Conservation (phyloP, 768 basidiomycete species). For the Lactifluus subvellereus region DNA sequence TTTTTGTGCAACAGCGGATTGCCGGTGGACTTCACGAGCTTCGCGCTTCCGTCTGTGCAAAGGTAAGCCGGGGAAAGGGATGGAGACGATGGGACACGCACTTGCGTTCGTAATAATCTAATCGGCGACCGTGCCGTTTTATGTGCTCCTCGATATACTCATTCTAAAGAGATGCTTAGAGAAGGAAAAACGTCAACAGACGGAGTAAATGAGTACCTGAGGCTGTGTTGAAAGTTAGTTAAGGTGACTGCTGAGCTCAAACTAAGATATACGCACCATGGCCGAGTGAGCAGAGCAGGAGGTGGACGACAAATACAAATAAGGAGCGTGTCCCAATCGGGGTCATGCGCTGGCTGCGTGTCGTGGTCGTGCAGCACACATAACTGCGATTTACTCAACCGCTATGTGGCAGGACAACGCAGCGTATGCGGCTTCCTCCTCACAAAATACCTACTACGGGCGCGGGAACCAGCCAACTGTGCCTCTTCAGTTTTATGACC, state of each 20-base stretch:
- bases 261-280: slow-evolving; percentile 13
- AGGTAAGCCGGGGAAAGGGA: slow-evolving; percentile 11
- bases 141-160: slow-evolving; percentile 99
- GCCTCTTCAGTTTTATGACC: slow-evolving; percentile 74
- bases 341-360: too few relatives aligned
- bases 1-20: slow-evolving; percentile 85
- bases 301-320: neutral
- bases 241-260: neutral
- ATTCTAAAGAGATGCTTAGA: slow-evolving; percentile 54
- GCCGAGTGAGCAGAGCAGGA: neutral
- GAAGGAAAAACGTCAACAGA: neutral
- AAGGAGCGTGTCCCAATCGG: neutral
- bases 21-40: slow-evolving; percentile 68
- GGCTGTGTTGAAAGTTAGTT: slow-evolving; percentile 40
- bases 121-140: slow-evolving; percentile 89
- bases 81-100: slow-evolving; percentile 36
- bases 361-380: neutral
- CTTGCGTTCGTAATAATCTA: slow-evolving; percentile 96
- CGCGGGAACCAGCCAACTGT: slow-evolving; percentile 39
- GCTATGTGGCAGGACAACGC: slow-evolving; percentile 73
- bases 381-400: neutral
- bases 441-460: slow-evolving; percentile 55
- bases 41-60: slow-evolving; percentile 67
- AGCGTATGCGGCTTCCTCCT: slow-evolving; percentile 54
- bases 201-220: slow-evolving; percentile 43